These are phyloP conservation scores for Sclerotinia subarctica DNA, from an alignment of 2,329 filamentous ascomycete species.

Conservation along the genomic window DNA sequence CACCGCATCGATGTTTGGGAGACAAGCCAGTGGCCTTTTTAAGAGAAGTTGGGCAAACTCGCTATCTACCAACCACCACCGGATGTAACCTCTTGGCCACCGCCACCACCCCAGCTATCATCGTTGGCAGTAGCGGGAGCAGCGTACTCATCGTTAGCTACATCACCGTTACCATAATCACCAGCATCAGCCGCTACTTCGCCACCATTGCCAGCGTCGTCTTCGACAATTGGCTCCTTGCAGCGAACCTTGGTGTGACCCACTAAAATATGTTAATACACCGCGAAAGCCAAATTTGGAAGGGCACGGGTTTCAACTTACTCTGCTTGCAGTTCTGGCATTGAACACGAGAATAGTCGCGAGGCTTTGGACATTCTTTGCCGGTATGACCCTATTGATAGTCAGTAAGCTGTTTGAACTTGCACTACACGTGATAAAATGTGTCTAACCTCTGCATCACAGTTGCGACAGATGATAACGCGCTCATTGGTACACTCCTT, in stretches of 20 bases:
- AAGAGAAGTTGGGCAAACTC: neutral
- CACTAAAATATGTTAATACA: slow-evolving; percentile 27
- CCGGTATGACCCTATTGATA: slow-evolving; percentile 48
- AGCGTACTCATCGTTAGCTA: slow-evolving; percentile 8
- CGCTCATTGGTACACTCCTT: slow-evolving; percentile 47
- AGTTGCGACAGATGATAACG: slow-evolving; percentile 49
- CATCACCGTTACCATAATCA: neutral
- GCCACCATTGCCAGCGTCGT: slow-evolving; percentile 23
- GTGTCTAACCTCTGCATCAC: slow-evolving; percentile 48
- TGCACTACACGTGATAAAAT: neutral
- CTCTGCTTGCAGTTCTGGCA: slow-evolving; percentile 54
- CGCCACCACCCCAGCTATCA: slow-evolving; percentile 3
- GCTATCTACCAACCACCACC: slow-evolving; percentile 7
- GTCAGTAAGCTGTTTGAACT: neutral
- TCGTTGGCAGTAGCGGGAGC: slow-evolving; percentile 7
- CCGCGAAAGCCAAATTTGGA: neutral
- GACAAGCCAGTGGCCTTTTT: neutral
- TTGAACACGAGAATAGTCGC: slow-evolving; percentile 54
- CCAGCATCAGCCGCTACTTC: neutral
- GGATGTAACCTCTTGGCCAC: slow-evolving; percentile 1
- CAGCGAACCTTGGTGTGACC: slow-evolving; percentile 45
- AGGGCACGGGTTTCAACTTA: slow-evolving; percentile 29
- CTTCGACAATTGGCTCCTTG: slow-evolving; percentile 37
- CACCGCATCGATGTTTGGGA: neutral
- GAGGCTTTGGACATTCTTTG: slow-evolving; percentile 57